phyloP scores from a whole-genome alignment of 2,329 filamentous ascomycete genomes.

The Trichoderma lentiforme region DNA sequence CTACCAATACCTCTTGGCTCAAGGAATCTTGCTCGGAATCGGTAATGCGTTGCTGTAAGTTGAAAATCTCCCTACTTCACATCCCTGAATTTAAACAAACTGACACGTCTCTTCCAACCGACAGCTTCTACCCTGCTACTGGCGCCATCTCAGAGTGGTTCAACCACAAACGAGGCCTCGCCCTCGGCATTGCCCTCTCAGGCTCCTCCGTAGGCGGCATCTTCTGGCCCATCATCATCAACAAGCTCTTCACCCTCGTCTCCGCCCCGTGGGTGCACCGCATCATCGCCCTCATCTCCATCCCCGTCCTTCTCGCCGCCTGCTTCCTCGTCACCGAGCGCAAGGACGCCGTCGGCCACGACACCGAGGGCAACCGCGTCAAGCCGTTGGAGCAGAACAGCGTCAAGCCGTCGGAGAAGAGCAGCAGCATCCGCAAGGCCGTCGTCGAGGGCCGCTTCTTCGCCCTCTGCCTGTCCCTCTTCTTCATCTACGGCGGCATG shows the following conservation, averaged over 20 bases:
- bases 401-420: conserved; percentile 10
- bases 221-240: conserved; percentile 30
- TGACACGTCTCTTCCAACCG: not conserved
- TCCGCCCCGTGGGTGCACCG: conserved; percentile 22
- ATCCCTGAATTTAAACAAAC: not conserved
- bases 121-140: conserved; percentile 33
- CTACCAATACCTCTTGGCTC: conserved; percentile 38
- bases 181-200: conserved; percentile 31
- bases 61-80: not conserved
- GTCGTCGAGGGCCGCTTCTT: conserved; percentile 27
- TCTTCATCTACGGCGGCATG: conserved; percentile 31
- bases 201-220: conserved; percentile 33
- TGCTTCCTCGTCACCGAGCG: conserved; percentile 31
- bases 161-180: conserved; percentile 29
- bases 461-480: conserved; percentile 23
- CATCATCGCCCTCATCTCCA: conserved; percentile 23
- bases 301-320: conserved; percentile 27
- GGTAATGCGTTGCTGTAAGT: conserved; percentile 37
- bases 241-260: conserved; percentile 19
- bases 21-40: conserved; percentile 41
- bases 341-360: conserved; percentile 18
- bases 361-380: conserved; percentile 18
- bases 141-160: conserved; percentile 33
- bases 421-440: conserved; percentile 26
- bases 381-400: conserved; percentile 16